phyloP scores from a whole-genome alignment of 2,329 filamentous ascomycete species.

The Ceratocystiopsis sp. region DNA sequence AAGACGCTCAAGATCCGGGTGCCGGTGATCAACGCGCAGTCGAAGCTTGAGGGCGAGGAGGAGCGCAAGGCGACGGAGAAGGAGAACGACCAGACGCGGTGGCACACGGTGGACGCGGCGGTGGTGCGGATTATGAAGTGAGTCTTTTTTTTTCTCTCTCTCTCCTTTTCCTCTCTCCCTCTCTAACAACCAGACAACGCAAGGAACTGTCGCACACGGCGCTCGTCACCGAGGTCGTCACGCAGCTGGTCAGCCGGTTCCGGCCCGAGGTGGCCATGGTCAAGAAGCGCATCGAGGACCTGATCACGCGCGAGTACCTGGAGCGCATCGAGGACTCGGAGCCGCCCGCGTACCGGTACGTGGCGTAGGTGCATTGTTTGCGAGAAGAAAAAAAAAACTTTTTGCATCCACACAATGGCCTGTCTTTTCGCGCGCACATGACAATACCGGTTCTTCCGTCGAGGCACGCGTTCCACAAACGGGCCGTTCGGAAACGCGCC shows the following conservation, averaged over 20 bases:
- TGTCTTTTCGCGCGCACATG: too few relatives aligned
- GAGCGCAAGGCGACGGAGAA: conserved; percentile 56
- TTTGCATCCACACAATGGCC: too few relatives aligned
- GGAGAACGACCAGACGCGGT: conserved; percentile 56
- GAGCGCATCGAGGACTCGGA: conserved; percentile 55
- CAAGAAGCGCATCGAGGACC: conserved; percentile 64
- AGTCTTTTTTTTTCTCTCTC: conserved; percentile 18
- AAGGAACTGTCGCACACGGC: conserved; percentile 54
- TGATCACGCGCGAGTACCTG: conserved; percentile 62
- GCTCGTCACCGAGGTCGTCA: conserved; percentile 54
- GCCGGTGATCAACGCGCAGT: conserved; percentile 62
- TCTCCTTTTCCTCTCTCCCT: neutral
- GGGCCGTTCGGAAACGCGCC: too few relatives aligned
- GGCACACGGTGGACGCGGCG: conserved; percentile 57
- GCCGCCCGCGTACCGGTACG: conserved; percentile 49
- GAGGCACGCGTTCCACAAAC: too few relatives aligned
- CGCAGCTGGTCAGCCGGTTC: conserved; percentile 52
- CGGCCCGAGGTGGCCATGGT: conserved; percentile 61
- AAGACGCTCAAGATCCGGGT: conserved; percentile 81
- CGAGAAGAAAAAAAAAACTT: neutral
- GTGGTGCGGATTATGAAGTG: conserved; percentile 79
- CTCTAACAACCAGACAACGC: conserved; percentile 38
- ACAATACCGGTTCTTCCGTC: too few relatives aligned
- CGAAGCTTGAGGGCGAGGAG: conserved; percentile 64
- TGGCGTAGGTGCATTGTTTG: conserved; percentile 37